Conservation (phyloP, 305 asterid genomes). For the Petunia hybrid region DNA sequence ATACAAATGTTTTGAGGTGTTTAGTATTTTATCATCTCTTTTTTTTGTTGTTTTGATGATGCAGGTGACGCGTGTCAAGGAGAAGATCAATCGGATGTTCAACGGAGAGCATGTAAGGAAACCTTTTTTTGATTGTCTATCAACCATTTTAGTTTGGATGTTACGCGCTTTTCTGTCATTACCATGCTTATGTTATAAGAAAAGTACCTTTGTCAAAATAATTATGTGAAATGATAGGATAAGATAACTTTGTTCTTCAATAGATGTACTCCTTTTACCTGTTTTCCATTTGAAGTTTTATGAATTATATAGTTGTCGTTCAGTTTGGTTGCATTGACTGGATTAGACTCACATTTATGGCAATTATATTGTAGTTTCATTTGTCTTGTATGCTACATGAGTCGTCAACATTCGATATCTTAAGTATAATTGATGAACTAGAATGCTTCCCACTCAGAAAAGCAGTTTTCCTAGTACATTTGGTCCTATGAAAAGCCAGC, state of each 20-base stretch:
- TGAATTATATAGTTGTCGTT: background rate
- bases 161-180: no score
- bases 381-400: background rate
- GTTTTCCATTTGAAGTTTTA: background rate
- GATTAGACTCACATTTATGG: background rate
- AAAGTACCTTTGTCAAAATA: background rate
- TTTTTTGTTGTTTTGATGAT: constrained; percentile 41
- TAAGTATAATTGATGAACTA: constrained; percentile 27
- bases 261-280: background rate
- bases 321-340: background rate
- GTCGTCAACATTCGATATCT: background rate
- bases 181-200: background rate
- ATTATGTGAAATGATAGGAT: constrained; percentile 12
- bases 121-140: constrained; percentile 30
- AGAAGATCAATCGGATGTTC: constrained; percentile 85
- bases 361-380: background rate
- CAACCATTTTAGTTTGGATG: background rate
- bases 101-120: constrained; percentile 86
- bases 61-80: constrained; percentile 86
- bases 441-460: constrained; percentile 2
- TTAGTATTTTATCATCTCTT: constrained; percentile 26
- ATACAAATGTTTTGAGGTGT: constrained; percentile 26
- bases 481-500: background rate
- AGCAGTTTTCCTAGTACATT: background rate
- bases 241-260: background rate